A percentile compares a stretch with the other conserved stretches of the same genome.
Conservation (phyloP, 2,329 filamentous ascomycete genomes). For the Calonectria hongkongensis region DNA sequence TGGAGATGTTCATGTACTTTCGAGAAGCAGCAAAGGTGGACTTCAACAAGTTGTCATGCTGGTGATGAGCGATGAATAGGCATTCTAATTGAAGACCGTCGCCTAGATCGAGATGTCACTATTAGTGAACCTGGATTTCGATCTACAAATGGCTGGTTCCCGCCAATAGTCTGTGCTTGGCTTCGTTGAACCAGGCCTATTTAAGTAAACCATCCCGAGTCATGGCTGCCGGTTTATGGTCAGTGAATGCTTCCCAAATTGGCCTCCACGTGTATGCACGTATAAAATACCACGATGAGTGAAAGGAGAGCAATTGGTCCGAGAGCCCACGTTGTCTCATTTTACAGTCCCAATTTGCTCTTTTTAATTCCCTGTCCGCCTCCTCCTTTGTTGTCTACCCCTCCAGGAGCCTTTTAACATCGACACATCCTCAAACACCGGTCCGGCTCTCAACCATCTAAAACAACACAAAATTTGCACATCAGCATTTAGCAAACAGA, state of each 20-base stretch:
- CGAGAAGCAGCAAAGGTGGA: neutral
- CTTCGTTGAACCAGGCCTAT: neutral
- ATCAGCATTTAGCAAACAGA: neutral
- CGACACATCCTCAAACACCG: neutral
- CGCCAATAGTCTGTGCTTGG: conserved; percentile 10
- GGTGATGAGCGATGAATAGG: neutral
- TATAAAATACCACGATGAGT: conserved; percentile 9
- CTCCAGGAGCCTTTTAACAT: neutral
- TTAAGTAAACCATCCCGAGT: conserved; percentile 25
- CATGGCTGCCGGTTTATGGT: conserved; percentile 7
- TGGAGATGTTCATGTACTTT: neutral
- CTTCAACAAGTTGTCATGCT: neutral
- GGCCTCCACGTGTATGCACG: conserved; percentile 23
- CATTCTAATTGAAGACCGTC: neutral
- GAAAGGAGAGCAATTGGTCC: neutral
- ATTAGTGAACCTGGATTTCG: neutral
- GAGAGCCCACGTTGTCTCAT: conserved; percentile 10
- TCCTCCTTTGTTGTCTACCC: too few species aligned
- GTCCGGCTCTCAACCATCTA: neutral
- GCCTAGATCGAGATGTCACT: neutral
- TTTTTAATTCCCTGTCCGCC: neutral
- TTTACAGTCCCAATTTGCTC: neutral
- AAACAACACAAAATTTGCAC: neutral
- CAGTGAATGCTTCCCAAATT: conserved; percentile 17
- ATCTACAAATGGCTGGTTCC: neutral